Base-by-base conservation (phyloP, 2,329 filamentous ascomycete species). In the Myotisia sp. region DNA sequence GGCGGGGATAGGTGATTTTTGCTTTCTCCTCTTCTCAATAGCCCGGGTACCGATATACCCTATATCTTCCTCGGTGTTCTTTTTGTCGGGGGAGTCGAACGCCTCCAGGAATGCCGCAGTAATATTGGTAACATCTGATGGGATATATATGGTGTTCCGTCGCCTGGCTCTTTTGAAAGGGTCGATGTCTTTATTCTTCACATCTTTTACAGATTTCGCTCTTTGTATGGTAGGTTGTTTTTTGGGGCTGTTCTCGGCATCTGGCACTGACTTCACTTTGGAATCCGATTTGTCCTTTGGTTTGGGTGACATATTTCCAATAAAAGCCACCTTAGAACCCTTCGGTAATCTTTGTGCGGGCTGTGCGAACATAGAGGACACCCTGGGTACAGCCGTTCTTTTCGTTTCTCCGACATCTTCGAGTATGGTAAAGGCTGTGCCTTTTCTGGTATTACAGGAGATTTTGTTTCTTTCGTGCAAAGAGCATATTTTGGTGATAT, bases 81-180 rank as follows among this genome's bases (percentile, higher is more conserved):
- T 27, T 14, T 44, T 43, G 36, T 60, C 63, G 13, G 59, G 37
- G 2, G 58, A 57, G 38, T 55, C 61, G 41, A 62, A 61, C 4
- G 62, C 45, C 6, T 49, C 54, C 59, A 63, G 61, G 34, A 61
- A 63, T 21, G 56, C 51, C 16, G 49, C 60, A 4, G 59, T 54
- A 36, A 59, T 49, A 0, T 59, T 58, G 1, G 52, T 55, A 38
- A 63, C 55, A 24, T 63, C 58, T 1, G 53, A 47, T 0, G 60
- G 57, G 18, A 63, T 58, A 39, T 60, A 62, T 10, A 62, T 49
- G 2, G 56, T 61, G 19, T 53, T 49, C 16, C 55, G 52, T 24
- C 54, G 52, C 14, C 54, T 46, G 19, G 50, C 44, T 23, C 44
- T 54, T 33, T 54, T 58, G 14, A 53, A 32, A 5, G 5, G 29